Conservation (phyloP, 176 grass and related monocot genomes). For the Eleusine indica region DNA sequence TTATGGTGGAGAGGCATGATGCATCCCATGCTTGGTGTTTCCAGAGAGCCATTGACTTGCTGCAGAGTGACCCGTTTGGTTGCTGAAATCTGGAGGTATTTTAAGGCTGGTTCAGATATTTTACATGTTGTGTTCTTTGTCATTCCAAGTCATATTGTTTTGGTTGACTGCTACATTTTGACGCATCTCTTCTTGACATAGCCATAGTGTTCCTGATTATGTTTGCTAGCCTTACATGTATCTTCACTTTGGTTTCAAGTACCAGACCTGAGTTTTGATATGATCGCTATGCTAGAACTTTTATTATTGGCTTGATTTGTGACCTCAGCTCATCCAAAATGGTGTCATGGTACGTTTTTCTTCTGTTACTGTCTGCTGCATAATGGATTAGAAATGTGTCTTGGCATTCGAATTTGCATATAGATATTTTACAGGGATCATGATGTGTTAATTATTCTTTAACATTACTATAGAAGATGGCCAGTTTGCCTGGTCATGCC, state of each 20-base stretch:
- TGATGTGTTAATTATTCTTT: not conserved
- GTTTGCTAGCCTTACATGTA: not conserved
- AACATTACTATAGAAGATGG: not conserved
- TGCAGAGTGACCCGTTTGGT: constrained; percentile 42
- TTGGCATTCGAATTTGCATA: not conserved
- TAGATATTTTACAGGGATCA: not conserved
- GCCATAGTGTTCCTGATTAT: constrained; percentile 11
- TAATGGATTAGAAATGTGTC: not conserved
- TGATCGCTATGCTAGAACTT: not conserved
- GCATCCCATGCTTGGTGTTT: constrained; percentile 29
- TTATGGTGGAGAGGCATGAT: constrained; percentile 37
- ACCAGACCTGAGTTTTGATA: not conserved
- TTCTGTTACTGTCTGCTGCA: not conserved
- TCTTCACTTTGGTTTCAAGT: not conserved
- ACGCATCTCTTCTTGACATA: constrained; percentile 7
- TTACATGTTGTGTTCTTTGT: not conserved
- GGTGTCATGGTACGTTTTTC: not conserved
- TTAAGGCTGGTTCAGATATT: not conserved
- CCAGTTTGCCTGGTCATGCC: not conserved
- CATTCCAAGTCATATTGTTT: not conserved
- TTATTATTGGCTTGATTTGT: not conserved
- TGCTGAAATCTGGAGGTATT: constrained; percentile 41
- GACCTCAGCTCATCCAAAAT: not conserved
- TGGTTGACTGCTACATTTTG: not conserved
- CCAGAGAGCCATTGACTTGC: constrained; percentile 32